Evolutionary conservation across 306 rosid genomes (phyloP), one percentile per base, ranked within the genome.

Genomic region (Sechiopsis laciniata): DNA sequence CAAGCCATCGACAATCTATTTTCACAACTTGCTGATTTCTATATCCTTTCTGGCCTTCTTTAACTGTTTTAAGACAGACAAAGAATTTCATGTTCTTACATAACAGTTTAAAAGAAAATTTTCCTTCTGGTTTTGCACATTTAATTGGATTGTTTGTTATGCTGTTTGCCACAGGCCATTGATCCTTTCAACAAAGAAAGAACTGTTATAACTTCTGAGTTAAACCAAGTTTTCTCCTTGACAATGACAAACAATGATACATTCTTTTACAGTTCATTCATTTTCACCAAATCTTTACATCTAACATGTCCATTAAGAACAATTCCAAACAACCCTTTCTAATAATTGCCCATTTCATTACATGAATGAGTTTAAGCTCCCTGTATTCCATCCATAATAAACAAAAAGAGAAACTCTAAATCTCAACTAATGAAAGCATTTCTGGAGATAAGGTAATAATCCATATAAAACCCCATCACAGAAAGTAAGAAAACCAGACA

Each of bases 401-500:
- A 16, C 9, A 16, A 26, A 14, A 51, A 8, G 48, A 16, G 10
- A n/a, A 20, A 48, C 20, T 6, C 42, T 13, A 21, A 22, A 69
- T 50, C 55, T 22, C 45, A 2, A 46, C 54, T 42, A 6, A 2
- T 22, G 35, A 67, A 37, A 67, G 37, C 72, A 65, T 46, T 21
- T 66, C 32, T 48, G 54, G 11, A 8, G 67, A 10, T 2, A 4
- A 66, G 37, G 24, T 15, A 19, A 12, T 22, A 8, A 68, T 50
- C 17, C 42, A 48, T 13, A 68, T 13, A 8, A 67, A 69, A 52
- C 71, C 53, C 37, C n/a, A 64, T 16, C 16, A 64, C 19, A 52
- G 42, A 65, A 48, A 65, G 65, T 29, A 19, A 61, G 46, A 61
- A 60, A 17, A 65, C 71, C 71, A 40, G 71, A 10, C 20, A 64